Evolutionary conservation across 305 asterid genomes (phyloP), one percentile per base, ranked within the genome.

Genomic region (Euphrasia arctica): DNA sequence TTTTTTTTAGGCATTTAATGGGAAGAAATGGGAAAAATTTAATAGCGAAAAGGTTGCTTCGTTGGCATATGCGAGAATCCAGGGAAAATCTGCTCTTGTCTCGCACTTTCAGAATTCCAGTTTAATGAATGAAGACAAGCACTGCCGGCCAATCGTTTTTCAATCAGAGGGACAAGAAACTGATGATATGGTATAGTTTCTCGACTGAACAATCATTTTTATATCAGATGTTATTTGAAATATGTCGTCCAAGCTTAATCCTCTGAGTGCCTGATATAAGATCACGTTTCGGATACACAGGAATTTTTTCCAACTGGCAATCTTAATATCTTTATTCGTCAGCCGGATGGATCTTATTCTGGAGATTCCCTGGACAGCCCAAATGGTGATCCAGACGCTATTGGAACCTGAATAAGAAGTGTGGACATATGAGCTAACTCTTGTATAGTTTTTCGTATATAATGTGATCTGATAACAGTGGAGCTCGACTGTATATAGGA

Each of bases 1-100:
- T 9, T 13, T 62, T 13, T 62, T 42, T 67, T 80, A 91, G 96
- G 87, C 77, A 59, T 89, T 91, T 70, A 89, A 91, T 65, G 98
- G 98, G 74, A 91, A 85, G 83, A 91, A 78, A 75, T 91, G 98
- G 98, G 98, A 91, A 61, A 91, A 86, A 71, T 91, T 91, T 45
- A 91, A 91, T 60, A 89, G 98, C 47, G 98, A 91, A 75, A 91
- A 91, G 69, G 91, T 91, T 15, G 96, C 95, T 12, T 86, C 98
- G 29, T 82, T 91, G 80, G 98, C 98, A 55, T 91, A 91, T 75
- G 96, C 95, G 0, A 87, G 98, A 73, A 92, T 92, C 70, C 98
- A 89, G 66, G 98, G 96, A 70, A 89, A 85, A 75, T 52, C 71
- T 36, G 91, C 98, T 29, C 75, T 91, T 5, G 78, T 91, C 71